These are phyloP conservation scores for Leishmania braziliensis DNA, from an alignment of 208 protist genomes.

Conservation along the genomic window DNA sequence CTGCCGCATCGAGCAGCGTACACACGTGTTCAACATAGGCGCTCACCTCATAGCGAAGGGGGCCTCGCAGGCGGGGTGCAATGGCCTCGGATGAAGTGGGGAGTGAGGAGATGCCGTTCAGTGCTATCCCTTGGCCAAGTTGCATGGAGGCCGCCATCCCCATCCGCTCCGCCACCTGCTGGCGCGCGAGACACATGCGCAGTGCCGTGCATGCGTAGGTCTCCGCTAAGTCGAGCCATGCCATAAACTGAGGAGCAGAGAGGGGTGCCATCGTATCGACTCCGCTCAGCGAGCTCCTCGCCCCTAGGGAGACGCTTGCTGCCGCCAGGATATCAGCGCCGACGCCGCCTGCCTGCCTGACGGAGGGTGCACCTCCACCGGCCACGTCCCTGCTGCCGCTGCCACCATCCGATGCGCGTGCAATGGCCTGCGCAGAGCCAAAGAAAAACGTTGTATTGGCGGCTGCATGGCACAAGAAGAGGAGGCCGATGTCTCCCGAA, in stretches of 20 bases:
- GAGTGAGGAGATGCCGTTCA: not conserved
- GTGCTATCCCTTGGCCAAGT: not conserved
- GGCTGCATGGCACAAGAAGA: constrained; percentile 11
- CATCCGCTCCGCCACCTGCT: constrained; percentile 8
- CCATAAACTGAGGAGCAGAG: constrained; percentile 10
- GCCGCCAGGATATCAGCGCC: not conserved
- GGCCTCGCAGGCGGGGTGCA: constrained; percentile 1
- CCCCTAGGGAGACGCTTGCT: not conserved
- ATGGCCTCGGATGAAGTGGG: not conserved
- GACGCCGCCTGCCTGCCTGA: not conserved
- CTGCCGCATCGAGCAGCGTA: not conserved
- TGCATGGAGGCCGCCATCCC: not conserved
- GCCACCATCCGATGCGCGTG: not conserved
- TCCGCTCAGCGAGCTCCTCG: not conserved
- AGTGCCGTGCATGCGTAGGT: constrained; percentile 7
- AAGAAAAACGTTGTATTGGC: constrained; percentile 20
- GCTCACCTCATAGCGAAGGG: constrained; percentile 9
- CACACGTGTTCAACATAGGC: constrained; percentile 10
- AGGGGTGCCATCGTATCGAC: constrained; percentile 2
- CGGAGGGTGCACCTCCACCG: not conserved
- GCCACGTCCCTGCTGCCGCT: not conserved
- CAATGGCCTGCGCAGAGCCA: constrained; percentile 7
- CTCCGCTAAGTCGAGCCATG: constrained; percentile 24
- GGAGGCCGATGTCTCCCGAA: constrained; percentile 8
- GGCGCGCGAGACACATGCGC: constrained; percentile 8